Base-by-base conservation (phyloP, 2,329 filamentous ascomycete species). In the Blastomyces parvus region DNA sequence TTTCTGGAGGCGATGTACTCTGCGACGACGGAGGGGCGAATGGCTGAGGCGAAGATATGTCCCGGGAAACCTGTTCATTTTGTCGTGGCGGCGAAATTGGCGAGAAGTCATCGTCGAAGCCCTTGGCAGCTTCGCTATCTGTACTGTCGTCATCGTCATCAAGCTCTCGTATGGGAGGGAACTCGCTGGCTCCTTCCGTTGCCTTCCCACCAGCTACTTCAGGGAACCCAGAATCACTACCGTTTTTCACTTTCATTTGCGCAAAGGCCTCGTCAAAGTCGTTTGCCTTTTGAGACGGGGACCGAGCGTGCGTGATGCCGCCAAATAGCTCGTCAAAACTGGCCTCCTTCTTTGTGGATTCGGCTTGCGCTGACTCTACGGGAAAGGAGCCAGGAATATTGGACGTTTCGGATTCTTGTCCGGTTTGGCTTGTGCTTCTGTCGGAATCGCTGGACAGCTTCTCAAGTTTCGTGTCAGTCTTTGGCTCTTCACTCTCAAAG, bases 91-190 rank as follows among this genome's bases (percentile, higher is more conserved):
- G 76, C 53, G 79, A 82, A 38, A 84, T 83, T 17, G 89, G 86
- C 0, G 89, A 87, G 73, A 97, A 97, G 74, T 97, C 88, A 72
- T 99, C 94, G 59, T 95, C 93, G 72, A 97, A 97, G 0, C 92
- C 91, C 69, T 78, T 64, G 38, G 71, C 71, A 7, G 69, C 79
- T 52, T 90, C 91, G 59, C 84, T 84, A 58, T 90, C 89, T 64
- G 85, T 89, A 62, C 86, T 88, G 38, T 87, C 88, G 64, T 95
- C 88, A 63, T 92, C 88, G 38, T 86, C 83, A 66, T 89, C 88
- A 64, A 97, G 78, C 73, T 93, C 90, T n/a, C 88, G 87, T 65
- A 97, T 96, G 0, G 93, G 94, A 40, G 94, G 94, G 72, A 97
- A 97, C 73, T 97, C 94, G 27, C 85, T 82, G 71, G 86, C 62